A percentile compares a stretch with the other conserved stretches of the same genome.
Conservation (phyloP, 495 filamentous ascomycete genomes). For the Trichocladium uniseriatum region DNA sequence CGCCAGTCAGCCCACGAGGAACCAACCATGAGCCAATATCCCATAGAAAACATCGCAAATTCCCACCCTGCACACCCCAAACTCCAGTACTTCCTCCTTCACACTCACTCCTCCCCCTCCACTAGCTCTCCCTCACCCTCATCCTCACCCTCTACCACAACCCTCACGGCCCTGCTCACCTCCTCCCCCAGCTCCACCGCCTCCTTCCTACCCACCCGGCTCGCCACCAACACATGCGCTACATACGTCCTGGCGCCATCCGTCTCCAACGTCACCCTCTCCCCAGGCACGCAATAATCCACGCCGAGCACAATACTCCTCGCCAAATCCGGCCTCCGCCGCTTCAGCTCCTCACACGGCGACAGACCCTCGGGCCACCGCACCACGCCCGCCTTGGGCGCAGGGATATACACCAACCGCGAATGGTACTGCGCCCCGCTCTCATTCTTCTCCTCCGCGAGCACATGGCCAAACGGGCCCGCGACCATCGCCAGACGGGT, state of each 20-base stretch:
- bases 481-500: constrained; percentile 18
- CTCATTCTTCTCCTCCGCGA: background rate
- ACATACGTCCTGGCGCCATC: constrained; percentile 23
- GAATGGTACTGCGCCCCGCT: constrained; percentile 22
- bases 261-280: constrained; percentile 12
- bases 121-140: constrained; percentile 6
- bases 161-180: constrained; percentile 12
- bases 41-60: too few relatives aligned
- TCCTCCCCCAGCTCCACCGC: constrained; percentile 18
- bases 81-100: background rate
- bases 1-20: too few relatives aligned
- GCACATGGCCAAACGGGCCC: constrained; percentile 16
- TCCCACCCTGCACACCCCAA: background rate
- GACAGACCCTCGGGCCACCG: constrained; percentile 3
- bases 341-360: constrained; percentile 22
- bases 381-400: constrained; percentile 15
- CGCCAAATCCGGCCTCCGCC: constrained; percentile 16
- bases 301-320: constrained; percentile 15
- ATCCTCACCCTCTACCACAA: constrained; percentile 13
- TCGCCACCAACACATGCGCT: constrained; percentile 19
- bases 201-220: constrained; percentile 13
- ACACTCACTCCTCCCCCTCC: background rate
- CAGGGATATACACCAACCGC: constrained; percentile 24
- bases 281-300: constrained; percentile 18
- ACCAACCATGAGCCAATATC: too few relatives aligned